These are phyloP conservation scores for Borovskyia barvae DNA, from an alignment of 208 protist genomes.

Conservation along the genomic window DNA sequence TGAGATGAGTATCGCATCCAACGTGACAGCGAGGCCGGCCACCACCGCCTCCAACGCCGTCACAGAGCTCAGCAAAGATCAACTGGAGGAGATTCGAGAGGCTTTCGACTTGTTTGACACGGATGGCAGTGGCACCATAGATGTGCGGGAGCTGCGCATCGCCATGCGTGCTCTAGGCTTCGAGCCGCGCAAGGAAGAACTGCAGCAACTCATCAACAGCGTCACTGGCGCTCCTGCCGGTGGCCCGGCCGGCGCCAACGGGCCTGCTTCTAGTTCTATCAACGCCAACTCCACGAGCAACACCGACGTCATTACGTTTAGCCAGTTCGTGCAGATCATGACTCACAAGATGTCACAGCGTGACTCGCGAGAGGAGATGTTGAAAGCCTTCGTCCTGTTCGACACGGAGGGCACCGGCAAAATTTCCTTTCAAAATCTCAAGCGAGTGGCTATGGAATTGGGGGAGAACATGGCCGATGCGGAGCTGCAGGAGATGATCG, in stretches of 20 bases:
- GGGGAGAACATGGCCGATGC: conserved; percentile 97
- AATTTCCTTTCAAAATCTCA: conserved; percentile 97
- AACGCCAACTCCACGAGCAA: not conserved
- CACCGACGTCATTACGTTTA: conserved; percentile 65
- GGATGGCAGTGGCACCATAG: conserved; percentile 93
- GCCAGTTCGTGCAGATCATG: conserved; percentile 91
- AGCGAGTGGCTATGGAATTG: conserved; percentile 93
- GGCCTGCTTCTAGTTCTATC: no score
- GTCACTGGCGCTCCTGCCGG: conserved; percentile 3
- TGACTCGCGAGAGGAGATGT: conserved; percentile 93
- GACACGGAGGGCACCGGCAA: conserved; percentile 94
- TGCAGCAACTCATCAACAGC: conserved; percentile 79
- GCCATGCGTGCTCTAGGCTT: conserved; percentile 95
- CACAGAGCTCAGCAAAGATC: conserved; percentile 73
- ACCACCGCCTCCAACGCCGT: conserved; percentile 5
- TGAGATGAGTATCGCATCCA: not conserved
- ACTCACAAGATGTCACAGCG: conserved; percentile 84
- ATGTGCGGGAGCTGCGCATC: conserved; percentile 92
- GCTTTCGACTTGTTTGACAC: conserved; percentile 98
- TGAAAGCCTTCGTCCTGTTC: conserved; percentile 96
- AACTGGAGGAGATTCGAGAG: conserved; percentile 93
- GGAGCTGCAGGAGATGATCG: conserved; percentile 98
- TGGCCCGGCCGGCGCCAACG: not conserved
- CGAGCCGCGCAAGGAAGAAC: conserved; percentile 92
- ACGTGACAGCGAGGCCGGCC: not conserved